These are phyloP conservation scores for Wickerhamomyces mucosus DNA, from an alignment of 805 yeast species.

Conservation along the genomic window DNA sequence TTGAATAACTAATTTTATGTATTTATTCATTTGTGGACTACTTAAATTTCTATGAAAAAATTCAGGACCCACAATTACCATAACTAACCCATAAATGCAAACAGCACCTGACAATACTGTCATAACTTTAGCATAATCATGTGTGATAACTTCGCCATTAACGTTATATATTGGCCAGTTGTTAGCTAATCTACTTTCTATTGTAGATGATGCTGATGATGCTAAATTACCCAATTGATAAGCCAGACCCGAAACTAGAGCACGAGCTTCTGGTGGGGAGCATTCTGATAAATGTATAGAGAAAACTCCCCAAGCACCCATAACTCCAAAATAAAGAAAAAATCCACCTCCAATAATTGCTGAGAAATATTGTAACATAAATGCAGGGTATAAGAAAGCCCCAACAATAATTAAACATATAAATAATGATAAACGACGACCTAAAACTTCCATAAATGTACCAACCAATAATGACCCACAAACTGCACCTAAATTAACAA, in stretches of 20 bases:
- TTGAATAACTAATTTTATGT: conserved; percentile 18
- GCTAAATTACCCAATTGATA: conserved; percentile 71
- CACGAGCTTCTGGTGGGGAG: conserved; percentile 55
- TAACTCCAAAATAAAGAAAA: conserved; percentile 54
- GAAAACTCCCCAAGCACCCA: conserved; percentile 68
- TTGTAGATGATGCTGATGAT: conserved; percentile 62
- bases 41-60: conserved; percentile 29
- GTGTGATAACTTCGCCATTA: conserved; percentile 19
- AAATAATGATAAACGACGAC: conserved; percentile 50
- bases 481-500: conserved; percentile 60
- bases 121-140: conserved; percentile 62
- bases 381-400: conserved; percentile 54
- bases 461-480: conserved; percentile 52
- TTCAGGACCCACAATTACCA: conserved; percentile 51
- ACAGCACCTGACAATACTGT: conserved; percentile 61
- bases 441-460: conserved; percentile 47
- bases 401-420: conserved; percentile 47
- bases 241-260: conserved; percentile 51
- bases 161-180: conserved; percentile 41
- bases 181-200: conserved; percentile 55
- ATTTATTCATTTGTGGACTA: conserved; percentile 22
- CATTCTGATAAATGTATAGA: conserved; percentile 61
- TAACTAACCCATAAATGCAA: conserved; percentile 40
- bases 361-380: conserved; percentile 25
- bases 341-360: conserved; percentile 52